Evolutionary conservation across 805 yeast genomes (phyloP), one percentile per base, ranked within the genome.

Genomic region (Spathaspora gorwiae): DNA sequence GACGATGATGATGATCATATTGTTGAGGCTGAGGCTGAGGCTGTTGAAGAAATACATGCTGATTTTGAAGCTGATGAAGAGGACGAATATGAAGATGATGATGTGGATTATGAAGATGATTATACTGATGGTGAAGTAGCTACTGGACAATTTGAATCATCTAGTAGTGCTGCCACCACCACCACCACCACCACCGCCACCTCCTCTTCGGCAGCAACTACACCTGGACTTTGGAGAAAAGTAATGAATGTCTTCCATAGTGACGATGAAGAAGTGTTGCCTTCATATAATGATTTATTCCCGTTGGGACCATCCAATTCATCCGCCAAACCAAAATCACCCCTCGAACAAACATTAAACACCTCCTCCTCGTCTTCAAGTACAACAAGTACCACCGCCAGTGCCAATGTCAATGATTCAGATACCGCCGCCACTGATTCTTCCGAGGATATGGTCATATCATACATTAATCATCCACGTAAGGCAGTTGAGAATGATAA

Each of bases 271-370:
- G 62, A 60, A 10, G 59, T 56, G 6, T 72, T 86, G 51, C 95
- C 95, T 3, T 74, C 79, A 14, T 86, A 86, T 57, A 87, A 85
- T 54, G 95, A 86, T 48, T 70, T 86, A 35, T 86, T 80, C 70
- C 95, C 94, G 31, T 65, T 69, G 43, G 76, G 76, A 8, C 61
- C 59, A 24, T 52, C 61, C 6, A 47, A 53, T n/a, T 48, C 45
- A 27, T 38, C 47, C n/a, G 38, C 59, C 15, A 65, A 61, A 42
- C 73, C 74, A 15, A 70, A 70, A 54, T 48, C 70, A 6, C 44
- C 53, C 11, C 51, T 61, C 27, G 74, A 68, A 53, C 55, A 62
- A 46, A 54, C 48, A 19, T 61, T 70, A 42, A 45, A 37, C 26
- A 26, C 47, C 24, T n/a, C 36, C 13, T 42, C 35, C 5, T 32